These are phyloP conservation scores for Pseudogymnoascus sp. DNA, from an alignment of 2,329 filamentous ascomycete genomes.

Conservation along the genomic window DNA sequence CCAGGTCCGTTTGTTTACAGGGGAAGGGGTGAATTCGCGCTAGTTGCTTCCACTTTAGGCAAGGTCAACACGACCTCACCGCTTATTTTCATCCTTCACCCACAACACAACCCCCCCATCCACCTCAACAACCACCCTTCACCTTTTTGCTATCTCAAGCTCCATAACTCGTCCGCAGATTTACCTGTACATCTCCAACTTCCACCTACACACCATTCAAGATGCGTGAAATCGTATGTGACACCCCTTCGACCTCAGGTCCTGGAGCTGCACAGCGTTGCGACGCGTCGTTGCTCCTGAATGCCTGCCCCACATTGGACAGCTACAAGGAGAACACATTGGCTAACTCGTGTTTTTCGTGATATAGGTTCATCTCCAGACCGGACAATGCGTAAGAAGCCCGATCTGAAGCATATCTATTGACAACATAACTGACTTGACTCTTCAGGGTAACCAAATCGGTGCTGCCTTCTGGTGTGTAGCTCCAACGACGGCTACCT, in stretches of 20 bases:
- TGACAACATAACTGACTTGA: conserved; percentile 19
- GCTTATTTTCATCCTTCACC: conserved; percentile 11
- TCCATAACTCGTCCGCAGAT: conserved; percentile 13
- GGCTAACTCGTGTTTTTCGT: conserved; percentile 49
- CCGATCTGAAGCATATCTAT: conserved; percentile 8
- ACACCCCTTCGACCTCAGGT: conserved; percentile 13
- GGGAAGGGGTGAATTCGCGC: conserved; percentile 8
- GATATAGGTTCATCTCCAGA: conserved; percentile 94
- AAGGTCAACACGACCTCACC: conserved; percentile 11
- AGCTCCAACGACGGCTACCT: conserved; percentile 18
- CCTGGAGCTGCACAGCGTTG: not conserved
- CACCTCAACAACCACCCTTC: conserved; percentile 9
- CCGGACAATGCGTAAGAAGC: conserved; percentile 90
- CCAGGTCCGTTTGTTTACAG: conserved; percentile 10
- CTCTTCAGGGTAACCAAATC: conserved; percentile 92
- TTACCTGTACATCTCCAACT: conserved; percentile 10
- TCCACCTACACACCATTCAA: conserved; percentile 36
- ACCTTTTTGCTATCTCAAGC: conserved; percentile 15
- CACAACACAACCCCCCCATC: conserved; percentile 8
- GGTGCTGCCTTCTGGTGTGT: conserved; percentile 98
- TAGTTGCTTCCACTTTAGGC: conserved; percentile 3
- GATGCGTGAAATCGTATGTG: conserved; percentile 69
- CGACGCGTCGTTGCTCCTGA: conserved; percentile 38
- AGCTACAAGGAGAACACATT: conserved; percentile 36
- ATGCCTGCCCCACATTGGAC: conserved; percentile 27